Percentiles rank a stretch among this genome's conserved stretches.
These are phyloP conservation scores for Verbena officinalis DNA, from an alignment of 257 asterid genomes.

Conservation along the genomic window DNA sequence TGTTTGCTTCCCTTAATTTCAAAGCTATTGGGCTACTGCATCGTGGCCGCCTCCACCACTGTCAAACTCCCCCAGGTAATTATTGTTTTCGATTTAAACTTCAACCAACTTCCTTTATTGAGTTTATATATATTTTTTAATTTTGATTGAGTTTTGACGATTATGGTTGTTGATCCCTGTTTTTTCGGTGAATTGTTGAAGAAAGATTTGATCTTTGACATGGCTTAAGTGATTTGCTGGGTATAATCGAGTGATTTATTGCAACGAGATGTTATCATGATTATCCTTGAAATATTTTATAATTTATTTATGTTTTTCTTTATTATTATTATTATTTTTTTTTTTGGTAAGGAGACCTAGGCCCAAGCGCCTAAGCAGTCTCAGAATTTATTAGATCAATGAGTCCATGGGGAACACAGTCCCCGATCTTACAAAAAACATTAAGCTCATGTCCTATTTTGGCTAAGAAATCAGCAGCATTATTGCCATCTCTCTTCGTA, in stretches of 20 bases:
- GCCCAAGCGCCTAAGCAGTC: too few relatives aligned
- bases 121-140: not conserved
- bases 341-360: too few relatives aligned
- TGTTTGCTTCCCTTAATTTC: slow-evolving; percentile 91
- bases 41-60: slow-evolving; percentile 95
- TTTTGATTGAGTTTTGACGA: not conserved
- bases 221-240: not conserved
- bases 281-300: too few relatives aligned
- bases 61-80: slow-evolving; percentile 94
- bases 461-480: too few relatives aligned
- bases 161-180: slow-evolving; percentile 25
- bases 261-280: not conserved
- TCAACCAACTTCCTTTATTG: not conserved
- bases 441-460: too few relatives aligned
- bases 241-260: not conserved
- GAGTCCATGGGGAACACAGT: too few relatives aligned
- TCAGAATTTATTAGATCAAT: too few relatives aligned
- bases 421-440: too few relatives aligned
- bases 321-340: too few relatives aligned
- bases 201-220: slow-evolving; percentile 30
- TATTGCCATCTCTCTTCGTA: too few relatives aligned
- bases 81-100: not conserved
- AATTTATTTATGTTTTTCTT: not conserved
- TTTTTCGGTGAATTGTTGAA: slow-evolving; percentile 1
- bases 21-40: slow-evolving; percentile 85